Evolutionary conservation across 2,329 filamentous ascomycete genomes (phyloP).

Genomic region (Calonectria multiphialidica): DNA sequence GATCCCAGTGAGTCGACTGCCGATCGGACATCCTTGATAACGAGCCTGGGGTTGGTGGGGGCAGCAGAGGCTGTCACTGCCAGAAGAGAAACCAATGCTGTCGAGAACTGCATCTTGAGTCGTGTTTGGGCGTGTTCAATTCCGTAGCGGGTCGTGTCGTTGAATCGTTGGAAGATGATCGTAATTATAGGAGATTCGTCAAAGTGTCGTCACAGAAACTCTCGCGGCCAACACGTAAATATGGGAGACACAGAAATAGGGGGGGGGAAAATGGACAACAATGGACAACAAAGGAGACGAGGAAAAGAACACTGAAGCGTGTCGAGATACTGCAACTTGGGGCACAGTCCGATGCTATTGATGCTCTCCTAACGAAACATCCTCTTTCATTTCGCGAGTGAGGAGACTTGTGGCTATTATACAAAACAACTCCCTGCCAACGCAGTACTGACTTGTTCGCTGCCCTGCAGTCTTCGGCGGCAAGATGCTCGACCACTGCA

Average conservation of each 20-base stretch:
- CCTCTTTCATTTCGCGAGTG: conserved; percentile 24
- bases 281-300: conserved; percentile 29
- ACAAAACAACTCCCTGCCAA: conserved; percentile 27
- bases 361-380: conserved; percentile 30
- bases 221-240: conserved; percentile 26
- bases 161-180: conserved; percentile 15
- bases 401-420: conserved; percentile 42
- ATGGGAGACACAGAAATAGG: conserved; percentile 36
- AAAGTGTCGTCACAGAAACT: conserved; percentile 24
- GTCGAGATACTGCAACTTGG: conserved; percentile 20
- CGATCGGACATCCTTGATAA: conserved; percentile 51
- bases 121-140: conserved; percentile 15
- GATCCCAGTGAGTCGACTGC: conserved; percentile 56
- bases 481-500: conserved; percentile 2
- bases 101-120: conserved; percentile 63
- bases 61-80: conserved; percentile 60
- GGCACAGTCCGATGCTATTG: conserved; percentile 29
- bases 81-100: conserved; percentile 59
- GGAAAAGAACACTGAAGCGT: conserved; percentile 36
- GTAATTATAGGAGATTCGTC: conserved; percentile 28
- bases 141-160: neutral
- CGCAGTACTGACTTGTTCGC: neutral
- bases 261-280: conserved; percentile 38
- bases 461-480: conserved; percentile 9
- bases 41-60: conserved; percentile 54